phyloP scores from a whole-genome alignment of 2,329 filamentous ascomycete species.

The Fusarium subtropicale region DNA sequence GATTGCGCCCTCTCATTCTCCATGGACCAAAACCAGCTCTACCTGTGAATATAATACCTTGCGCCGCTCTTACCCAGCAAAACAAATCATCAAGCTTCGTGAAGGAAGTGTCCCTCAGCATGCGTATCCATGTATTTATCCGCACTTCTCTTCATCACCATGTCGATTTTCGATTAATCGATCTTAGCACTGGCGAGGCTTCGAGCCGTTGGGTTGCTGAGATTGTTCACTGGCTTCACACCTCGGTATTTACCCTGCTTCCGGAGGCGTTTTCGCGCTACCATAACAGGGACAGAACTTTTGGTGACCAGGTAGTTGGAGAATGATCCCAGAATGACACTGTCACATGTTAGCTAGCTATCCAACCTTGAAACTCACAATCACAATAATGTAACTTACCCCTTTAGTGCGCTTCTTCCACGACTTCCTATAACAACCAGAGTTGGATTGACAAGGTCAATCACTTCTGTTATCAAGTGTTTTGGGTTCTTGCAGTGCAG shows the following conservation, averaged over 20 bases:
- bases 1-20: neutral
- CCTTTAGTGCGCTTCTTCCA: conserved; percentile 91
- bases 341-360: conserved; percentile 60
- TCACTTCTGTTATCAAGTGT: conserved; percentile 96
- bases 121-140: conserved; percentile 1
- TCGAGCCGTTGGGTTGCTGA: conserved; percentile 74
- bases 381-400: conserved; percentile 66
- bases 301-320: conserved; percentile 98
- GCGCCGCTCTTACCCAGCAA: conserved; percentile 23
- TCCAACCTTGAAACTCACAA: neutral
- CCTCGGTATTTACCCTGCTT: conserved; percentile 88
- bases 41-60: neutral
- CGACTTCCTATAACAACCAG: conserved; percentile 93
- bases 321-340: conserved; percentile 94
- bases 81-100: conserved; percentile 25
- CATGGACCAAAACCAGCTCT: conserved; percentile 5
- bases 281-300: conserved; percentile 97
- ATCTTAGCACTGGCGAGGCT: conserved; percentile 79
- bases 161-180: conserved; percentile 62
- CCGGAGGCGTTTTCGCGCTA: conserved; percentile 87
- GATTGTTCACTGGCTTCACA: conserved; percentile 82
- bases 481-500: conserved; percentile 98
- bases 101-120: conserved; percentile 24
- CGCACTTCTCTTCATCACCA: conserved; percentile 5
- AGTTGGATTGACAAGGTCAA: conserved; percentile 91